A percentile compares a stretch with the other conserved stretches of the same genome.
phyloP scores from a whole-genome alignment of 345 rosid genomes.

The Anacardium occidentale region DNA sequence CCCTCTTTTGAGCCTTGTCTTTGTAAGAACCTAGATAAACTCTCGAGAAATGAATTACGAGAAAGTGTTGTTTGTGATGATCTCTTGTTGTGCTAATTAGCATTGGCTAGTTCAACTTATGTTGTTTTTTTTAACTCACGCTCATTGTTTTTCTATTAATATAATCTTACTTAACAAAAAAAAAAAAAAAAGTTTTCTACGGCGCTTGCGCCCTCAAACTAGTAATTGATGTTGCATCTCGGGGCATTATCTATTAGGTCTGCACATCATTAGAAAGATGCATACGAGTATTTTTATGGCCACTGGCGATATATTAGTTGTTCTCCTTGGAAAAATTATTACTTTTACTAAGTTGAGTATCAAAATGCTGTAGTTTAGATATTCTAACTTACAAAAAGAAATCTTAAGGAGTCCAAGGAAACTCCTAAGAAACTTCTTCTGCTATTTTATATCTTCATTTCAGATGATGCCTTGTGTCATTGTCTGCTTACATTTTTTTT shows the following conservation, averaged over 20 bases:
- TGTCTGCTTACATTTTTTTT: background rate
- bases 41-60: too few species aligned
- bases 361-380: slow-evolving; percentile 2
- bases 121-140: too few species aligned
- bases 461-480: background rate
- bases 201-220: too few species aligned
- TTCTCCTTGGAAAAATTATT: background rate
- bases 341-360: background rate
- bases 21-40: too few species aligned
- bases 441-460: background rate
- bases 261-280: background rate
- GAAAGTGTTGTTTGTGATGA: too few species aligned
- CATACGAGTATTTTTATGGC: background rate
- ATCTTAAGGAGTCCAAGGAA: background rate
- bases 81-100: too few species aligned
- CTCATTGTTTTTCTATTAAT: too few species aligned
- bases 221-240: background rate
- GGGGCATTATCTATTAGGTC: background rate
- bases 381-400: background rate
- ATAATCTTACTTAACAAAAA: too few species aligned
- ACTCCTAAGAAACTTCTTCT: background rate
- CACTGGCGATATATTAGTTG: background rate
- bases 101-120: too few species aligned
- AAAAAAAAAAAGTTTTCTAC: too few species aligned
- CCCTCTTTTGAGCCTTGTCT: too few species aligned